phyloP scores from a whole-genome alignment of 306 rosid species.

The Chamaecrista fasciculata region DNA sequence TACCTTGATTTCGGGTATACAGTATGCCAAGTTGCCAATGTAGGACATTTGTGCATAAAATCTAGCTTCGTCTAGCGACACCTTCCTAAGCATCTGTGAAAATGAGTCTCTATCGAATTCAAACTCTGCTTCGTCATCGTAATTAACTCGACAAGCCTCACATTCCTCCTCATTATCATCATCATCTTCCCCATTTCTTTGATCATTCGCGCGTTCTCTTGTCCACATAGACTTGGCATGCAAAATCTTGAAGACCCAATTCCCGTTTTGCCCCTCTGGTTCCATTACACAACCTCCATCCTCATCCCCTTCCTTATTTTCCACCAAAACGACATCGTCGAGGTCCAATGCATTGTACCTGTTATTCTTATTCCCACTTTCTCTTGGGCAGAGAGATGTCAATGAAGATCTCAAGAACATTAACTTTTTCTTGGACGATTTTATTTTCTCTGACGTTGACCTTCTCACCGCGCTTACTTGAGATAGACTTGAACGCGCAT shows the following conservation, averaged over 20 bases:
- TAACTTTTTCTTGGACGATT: slow-evolving; percentile 16
- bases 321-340: slow-evolving; percentile 49
- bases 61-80: slow-evolving; percentile 57
- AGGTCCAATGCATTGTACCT: slow-evolving; percentile 36
- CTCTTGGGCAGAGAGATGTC: slow-evolving; percentile 44
- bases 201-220: slow-evolving; percentile 30
- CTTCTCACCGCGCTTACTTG: slow-evolving; percentile 39
- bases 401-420: slow-evolving; percentile 54
- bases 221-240: slow-evolving; percentile 45
- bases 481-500: slow-evolving; percentile 41
- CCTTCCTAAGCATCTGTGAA: slow-evolving; percentile 65
- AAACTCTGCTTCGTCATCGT: slow-evolving; percentile 33
- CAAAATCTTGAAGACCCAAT: slow-evolving; percentile 60
- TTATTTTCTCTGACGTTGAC: slow-evolving; percentile 24
- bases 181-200: not conserved
- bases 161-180: slow-evolving; percentile 17
- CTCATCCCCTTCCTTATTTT: slow-evolving; percentile 16
- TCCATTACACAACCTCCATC: not conserved
- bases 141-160: slow-evolving; percentile 41
- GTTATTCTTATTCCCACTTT: slow-evolving; percentile 6
- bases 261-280: slow-evolving; percentile 33
- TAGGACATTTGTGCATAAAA: slow-evolving; percentile 63
- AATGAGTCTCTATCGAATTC: slow-evolving; percentile 58
- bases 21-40: slow-evolving; percentile 64
- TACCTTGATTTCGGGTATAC: slow-evolving; percentile 65